These are phyloP conservation scores for Lichtheimia ornata DNA, from an alignment of 371 early-diverging fungal genomes.

Conservation along the genomic window DNA sequence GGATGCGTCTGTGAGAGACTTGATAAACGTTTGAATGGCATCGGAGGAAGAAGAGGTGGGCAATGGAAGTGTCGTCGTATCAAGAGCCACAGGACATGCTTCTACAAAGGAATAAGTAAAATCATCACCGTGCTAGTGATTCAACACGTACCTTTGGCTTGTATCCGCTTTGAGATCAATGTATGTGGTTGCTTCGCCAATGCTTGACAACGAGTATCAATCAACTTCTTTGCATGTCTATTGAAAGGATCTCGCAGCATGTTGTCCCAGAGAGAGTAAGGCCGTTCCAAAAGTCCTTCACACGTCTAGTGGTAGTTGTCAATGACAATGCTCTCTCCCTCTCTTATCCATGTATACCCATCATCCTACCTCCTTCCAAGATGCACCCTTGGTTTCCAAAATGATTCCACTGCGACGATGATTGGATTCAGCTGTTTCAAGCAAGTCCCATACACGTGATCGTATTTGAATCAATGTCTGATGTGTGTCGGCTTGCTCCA, in stretches of 20 bases:
- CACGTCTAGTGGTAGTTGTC: constrained; percentile 13
- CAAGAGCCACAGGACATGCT: constrained; percentile 18
- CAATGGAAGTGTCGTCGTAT: constrained; percentile 15
- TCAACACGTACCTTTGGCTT: neutral
- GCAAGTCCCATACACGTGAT: constrained; percentile 33
- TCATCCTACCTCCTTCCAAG: constrained; percentile 19
- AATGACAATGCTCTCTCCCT: neutral
- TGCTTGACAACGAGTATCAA: constrained; percentile 26
- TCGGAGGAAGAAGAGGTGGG: constrained; percentile 27
- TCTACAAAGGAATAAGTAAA: constrained; percentile 10
- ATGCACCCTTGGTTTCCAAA: constrained; percentile 12
- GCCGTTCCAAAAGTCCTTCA: constrained; percentile 17
- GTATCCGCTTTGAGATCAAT: constrained; percentile 32
- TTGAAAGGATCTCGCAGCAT: constrained; percentile 42
- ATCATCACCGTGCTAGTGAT: neutral
- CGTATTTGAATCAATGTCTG: constrained; percentile 33
- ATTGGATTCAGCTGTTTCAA: constrained; percentile 32
- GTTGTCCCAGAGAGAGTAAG: constrained; percentile 44
- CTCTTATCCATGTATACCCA: neutral
- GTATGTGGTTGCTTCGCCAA: constrained; percentile 38
- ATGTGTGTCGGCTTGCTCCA: constrained; percentile 40
- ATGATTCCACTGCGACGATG: constrained; percentile 15
- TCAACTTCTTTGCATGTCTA: constrained; percentile 32
- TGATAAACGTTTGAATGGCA: constrained; percentile 29
- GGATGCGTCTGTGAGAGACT: constrained; percentile 24